Base-by-base conservation (phyloP, 2,329 filamentous ascomycete species). In the Fusarium nodosum region DNA sequence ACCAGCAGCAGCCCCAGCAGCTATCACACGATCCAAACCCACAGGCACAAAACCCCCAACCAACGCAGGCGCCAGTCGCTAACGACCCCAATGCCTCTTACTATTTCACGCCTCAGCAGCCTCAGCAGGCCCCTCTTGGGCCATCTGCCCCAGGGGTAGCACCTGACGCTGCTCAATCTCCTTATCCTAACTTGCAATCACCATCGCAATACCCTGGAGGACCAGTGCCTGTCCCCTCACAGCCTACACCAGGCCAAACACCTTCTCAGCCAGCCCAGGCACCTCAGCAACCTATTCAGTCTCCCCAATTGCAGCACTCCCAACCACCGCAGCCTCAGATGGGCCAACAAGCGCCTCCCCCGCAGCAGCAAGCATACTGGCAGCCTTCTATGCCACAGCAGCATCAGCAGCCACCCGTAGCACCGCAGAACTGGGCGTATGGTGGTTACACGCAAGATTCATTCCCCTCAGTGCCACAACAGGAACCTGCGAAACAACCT, bases 401-500 rank as follows among this genome's bases (percentile, higher is more conserved):
- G 38, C 75, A 77, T 47, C 52, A 66, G 26, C 62, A 66, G 22
- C 66, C 77, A 39, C 63, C 74, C 12, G 74, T 69, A 59, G 84
- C 80, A 56, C 78, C 82, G 11, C 82, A 81, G 61, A 77, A 75
- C n/a, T 79, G 80, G 70, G 80, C 79, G 4, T 87, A 88, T 64
- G 65, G 77, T 13, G 82, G 83, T 9, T 90, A 88, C 72, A 81
- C 79, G 5, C 87, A 88, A 73, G 87, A 90, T 26, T 81, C 86
- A 4, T 93, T 93, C 74, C 91, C 91, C 2, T 83, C 86, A 4
- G 84, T 87, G 30, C 88, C 87, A 15, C 80, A 81, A 54, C 84
- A 79, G 51, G 81, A 82, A 44, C 80, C 79, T 5, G 64, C 75
- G 26, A 76, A 77, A 64, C 74, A 84, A 73, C 86, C 86, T 16